A percentile compares a stretch with the other conserved stretches of the same genome.
Conservation (phyloP, 108 stramenopile genomes). For the Discostella stelligeroides region DNA sequence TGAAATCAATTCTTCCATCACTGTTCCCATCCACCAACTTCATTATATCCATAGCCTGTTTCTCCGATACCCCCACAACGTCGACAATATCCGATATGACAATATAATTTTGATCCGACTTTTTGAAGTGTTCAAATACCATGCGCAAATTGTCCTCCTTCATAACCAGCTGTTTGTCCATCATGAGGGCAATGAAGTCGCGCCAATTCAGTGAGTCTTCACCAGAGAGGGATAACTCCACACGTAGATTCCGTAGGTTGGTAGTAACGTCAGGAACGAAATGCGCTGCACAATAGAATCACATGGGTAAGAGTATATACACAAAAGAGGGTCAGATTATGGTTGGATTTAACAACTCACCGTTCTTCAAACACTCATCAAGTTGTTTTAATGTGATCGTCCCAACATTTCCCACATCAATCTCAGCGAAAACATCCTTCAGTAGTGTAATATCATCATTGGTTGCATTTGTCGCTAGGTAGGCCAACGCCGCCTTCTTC, state of each 20-base stretch:
- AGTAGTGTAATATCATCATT: constrained; percentile 72
- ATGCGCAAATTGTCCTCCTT: constrained; percentile 82
- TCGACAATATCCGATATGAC: constrained; percentile 74
- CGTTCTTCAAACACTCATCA: constrained; percentile 61
- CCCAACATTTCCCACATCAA: constrained; percentile 76
- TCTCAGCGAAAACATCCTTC: constrained; percentile 72
- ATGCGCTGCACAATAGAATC: constrained; percentile 10
- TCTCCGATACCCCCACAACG: constrained; percentile 75
- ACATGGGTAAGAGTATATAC: background rate
- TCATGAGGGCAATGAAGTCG: constrained; percentile 83
- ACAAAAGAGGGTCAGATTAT: background rate
- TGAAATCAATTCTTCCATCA: constrained; percentile 86
- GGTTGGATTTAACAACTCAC: constrained; percentile 22
- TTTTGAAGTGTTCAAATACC: constrained; percentile 87
- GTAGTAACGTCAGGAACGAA: constrained; percentile 21
- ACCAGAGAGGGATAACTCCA: constrained; percentile 68
- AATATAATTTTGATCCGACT: constrained; percentile 63
- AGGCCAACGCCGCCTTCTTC: constrained; percentile 82
- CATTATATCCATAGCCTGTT: constrained; percentile 86
- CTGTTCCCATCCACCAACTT: constrained; percentile 71
- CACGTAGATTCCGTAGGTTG: constrained; percentile 54
- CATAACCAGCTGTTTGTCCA: constrained; percentile 78
- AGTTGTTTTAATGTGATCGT: constrained; percentile 76
- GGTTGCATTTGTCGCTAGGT: constrained; percentile 81
- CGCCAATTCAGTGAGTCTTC: constrained; percentile 84